Evolutionary conservation across 805 yeast species (phyloP).

Genomic region (Pichia deserticola): DNA sequence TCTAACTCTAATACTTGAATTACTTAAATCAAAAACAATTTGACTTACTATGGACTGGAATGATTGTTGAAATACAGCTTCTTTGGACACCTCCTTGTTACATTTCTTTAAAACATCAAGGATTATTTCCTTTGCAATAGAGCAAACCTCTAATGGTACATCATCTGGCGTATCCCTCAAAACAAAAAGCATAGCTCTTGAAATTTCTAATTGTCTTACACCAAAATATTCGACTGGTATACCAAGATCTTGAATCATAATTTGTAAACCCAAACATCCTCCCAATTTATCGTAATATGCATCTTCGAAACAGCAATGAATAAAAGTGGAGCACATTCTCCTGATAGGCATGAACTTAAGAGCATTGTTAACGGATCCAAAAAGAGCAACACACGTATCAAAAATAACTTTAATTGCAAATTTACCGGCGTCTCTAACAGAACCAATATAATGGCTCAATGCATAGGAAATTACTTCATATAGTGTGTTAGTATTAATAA

Average conservation of each 20-base stretch:
- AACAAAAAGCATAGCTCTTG: conserved; percentile 82
- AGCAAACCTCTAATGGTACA: conserved; percentile 74
- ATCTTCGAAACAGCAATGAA: conserved; percentile 89
- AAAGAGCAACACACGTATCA: conserved; percentile 53
- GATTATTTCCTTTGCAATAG: conserved; percentile 62
- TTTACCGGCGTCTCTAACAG: conserved; percentile 66
- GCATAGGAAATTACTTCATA: conserved; percentile 74
- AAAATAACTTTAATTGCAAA: conserved; percentile 57
- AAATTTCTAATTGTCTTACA: conserved; percentile 73
- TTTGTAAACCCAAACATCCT: conserved; percentile 76
- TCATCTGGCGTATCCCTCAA: conserved; percentile 84
- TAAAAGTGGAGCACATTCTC: conserved; percentile 68
- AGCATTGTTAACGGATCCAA: conserved; percentile 61
- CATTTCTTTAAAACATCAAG: conserved; percentile 58
- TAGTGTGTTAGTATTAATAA: conserved; percentile 60
- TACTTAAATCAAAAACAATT: conserved; percentile 85
- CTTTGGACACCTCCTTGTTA: conserved; percentile 52
- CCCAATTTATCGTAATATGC: conserved; percentile 81
- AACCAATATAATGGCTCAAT: conserved; percentile 64
- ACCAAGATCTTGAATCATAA: conserved; percentile 59
- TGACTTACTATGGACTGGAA: conserved; percentile 82
- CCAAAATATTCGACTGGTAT: conserved; percentile 70
- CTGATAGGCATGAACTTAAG: conserved; percentile 69
- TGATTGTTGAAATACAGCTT: conserved; percentile 59
- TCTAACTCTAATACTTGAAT: conserved; percentile 77